These are phyloP conservation scores for Casuarina equisetifolia DNA, from an alignment of 306 rosid species.

Conservation along the genomic window DNA sequence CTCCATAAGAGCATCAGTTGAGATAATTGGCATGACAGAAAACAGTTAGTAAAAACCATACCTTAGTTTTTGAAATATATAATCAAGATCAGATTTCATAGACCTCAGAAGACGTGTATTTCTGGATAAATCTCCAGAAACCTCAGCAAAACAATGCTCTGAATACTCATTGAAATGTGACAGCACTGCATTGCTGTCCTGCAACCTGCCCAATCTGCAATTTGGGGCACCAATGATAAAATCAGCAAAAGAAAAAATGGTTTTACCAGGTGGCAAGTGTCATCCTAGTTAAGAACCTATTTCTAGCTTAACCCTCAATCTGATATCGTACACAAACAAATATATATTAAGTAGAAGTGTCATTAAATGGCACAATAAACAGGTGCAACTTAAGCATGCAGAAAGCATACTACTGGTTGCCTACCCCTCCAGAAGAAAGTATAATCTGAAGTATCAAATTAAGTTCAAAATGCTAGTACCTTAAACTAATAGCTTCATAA, in stretches of 20 bases:
- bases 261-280: background rate
- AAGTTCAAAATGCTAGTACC: background rate
- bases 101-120: slow-evolving; percentile 68
- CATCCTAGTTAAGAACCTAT: background rate
- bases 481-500: background rate
- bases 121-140: slow-evolving; percentile 64
- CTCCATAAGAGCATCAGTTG: background rate
- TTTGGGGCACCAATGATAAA: background rate
- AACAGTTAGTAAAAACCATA: slow-evolving; percentile 11
- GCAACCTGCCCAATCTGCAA: slow-evolving; percentile 91
- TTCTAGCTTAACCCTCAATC: background rate
- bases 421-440: background rate
- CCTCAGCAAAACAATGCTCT: slow-evolving; percentile 65
- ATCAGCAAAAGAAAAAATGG: background rate
- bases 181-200: slow-evolving; percentile 87
- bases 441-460: background rate
- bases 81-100: slow-evolving; percentile 86
- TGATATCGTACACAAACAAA: background rate
- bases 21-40: background rate
- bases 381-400: background rate
- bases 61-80: slow-evolving; percentile 88
- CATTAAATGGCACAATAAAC: background rate
- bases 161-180: slow-evolving; percentile 89
- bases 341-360: background rate
- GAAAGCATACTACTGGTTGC: background rate